Evolutionary conservation across 768 basidiomycete genomes (phyloP).

Genomic region (Mycena rosella): DNA sequence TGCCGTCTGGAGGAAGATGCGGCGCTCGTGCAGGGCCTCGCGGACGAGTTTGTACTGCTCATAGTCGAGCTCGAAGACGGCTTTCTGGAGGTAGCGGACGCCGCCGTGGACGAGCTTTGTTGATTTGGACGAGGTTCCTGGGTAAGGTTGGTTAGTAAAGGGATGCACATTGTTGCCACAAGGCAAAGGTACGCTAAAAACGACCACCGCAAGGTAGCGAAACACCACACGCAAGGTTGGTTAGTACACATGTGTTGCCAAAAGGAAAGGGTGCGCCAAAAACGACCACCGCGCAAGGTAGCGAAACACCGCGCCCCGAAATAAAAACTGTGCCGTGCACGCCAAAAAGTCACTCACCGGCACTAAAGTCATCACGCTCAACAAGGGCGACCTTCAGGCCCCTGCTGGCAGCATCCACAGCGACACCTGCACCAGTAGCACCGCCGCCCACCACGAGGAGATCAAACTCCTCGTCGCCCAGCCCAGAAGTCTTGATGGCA

Average conservation of each 20-base stretch:
- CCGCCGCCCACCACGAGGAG: constrained; percentile 92
- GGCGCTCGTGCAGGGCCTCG: constrained; percentile 94
- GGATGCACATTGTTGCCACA: not conserved
- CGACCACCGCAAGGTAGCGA: not conserved
- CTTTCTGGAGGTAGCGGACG: constrained; percentile 97
- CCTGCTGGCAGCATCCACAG: constrained; percentile 92
- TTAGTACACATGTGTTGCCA: no score
- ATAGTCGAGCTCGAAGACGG: constrained; percentile 94
- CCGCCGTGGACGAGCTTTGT: constrained; percentile 99
- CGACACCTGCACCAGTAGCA: constrained; percentile 96
- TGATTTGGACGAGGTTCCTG: constrained; percentile 96
- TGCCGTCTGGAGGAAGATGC: constrained; percentile 94
- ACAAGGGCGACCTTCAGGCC: constrained; percentile 95
- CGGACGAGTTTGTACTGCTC: constrained; percentile 96
- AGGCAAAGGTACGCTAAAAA: not conserved
- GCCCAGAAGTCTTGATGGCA: constrained; percentile 31
- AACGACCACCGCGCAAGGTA: no score
- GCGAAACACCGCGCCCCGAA: no score
- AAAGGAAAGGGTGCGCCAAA: no score
- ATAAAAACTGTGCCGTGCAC: no score
- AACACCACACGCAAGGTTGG: no score
- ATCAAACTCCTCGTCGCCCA: constrained; percentile 74
- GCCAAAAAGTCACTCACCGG: constrained; percentile 64
- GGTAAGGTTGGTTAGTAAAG: not conserved
- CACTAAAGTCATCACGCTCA: constrained; percentile 92